Percentiles rank a stretch among this genome's conserved stretches.
These are phyloP conservation scores for Backusella westeae DNA, from an alignment of 192 early-diverging fungal species.

Conservation along the genomic window DNA sequence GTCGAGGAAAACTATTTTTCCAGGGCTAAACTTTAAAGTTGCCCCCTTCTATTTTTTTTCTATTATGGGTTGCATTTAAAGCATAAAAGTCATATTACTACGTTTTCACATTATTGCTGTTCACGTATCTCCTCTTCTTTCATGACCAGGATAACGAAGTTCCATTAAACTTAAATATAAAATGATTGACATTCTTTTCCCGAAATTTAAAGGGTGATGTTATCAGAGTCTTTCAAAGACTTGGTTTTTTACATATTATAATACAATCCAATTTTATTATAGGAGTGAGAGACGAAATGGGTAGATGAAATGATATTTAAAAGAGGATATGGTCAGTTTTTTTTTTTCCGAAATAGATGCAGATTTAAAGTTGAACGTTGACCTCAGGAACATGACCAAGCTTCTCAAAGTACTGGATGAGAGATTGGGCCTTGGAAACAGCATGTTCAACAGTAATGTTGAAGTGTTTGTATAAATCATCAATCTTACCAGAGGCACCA, in stretches of 20 bases:
- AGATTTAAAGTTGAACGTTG: constrained; percentile 10
- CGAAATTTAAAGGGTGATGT: neutral
- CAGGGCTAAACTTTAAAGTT: neutral
- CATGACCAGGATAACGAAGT: neutral
- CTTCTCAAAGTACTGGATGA: constrained; percentile 73
- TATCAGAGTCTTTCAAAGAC: neutral
- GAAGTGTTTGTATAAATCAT: constrained; percentile 80
- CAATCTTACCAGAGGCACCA: constrained; percentile 80
- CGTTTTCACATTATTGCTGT: neutral
- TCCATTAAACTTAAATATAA: neutral
- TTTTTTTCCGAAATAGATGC: neutral
- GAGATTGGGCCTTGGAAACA: constrained; percentile 71
- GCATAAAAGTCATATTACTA: neutral
- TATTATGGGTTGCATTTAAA: neutral
- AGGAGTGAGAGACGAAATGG: neutral
- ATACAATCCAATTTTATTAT: neutral
- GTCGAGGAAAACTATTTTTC: neutral
- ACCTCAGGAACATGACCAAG: constrained; percentile 42
- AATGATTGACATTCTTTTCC: neutral
- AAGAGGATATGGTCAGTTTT: neutral
- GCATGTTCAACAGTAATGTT: constrained; percentile 72
- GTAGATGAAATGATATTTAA: neutral
- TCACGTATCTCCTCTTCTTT: neutral
- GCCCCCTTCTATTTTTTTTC: neutral
- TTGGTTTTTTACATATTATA: neutral